Base-by-base conservation (phyloP, 768 basidiomycete genomes). In the Termitomyces sp. region DNA sequence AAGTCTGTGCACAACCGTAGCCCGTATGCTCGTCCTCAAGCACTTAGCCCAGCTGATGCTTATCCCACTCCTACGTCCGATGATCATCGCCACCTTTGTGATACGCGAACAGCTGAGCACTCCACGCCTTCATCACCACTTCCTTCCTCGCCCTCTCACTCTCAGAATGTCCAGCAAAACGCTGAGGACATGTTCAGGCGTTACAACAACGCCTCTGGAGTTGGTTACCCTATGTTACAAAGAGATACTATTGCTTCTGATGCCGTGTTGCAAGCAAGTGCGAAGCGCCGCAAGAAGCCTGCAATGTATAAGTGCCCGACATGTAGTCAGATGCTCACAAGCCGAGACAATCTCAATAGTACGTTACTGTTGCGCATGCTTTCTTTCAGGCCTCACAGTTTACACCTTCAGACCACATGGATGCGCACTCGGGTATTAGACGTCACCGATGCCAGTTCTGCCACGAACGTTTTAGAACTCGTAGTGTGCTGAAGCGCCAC, bases 401-500 rank as follows among this genome's bases (percentile, higher is more conserved):
- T 1, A 26, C 33, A 8, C 41, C 13, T 20, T 46, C 41, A 64
- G 63, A 64, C 30, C 63, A 64, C 45, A 43, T 50, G 28, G 61
- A 62, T 40, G 63, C 63, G 36, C 63, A 64, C 38, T 16, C 41
- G 2, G 55, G 55, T 20, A 45, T 62, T 32, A 56, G 63, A 33
- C 60, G 61, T 16, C 63, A 64, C 41, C 9, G 3, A 44, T 64
- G 63, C 46, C 28, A 54, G 0, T 56, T 30, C 33, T 64, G 63
- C 44, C 54, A 30, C 10, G 61, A 64, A 24, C 52, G 59, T 20
- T 64, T 64, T 26, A 55, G 63, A 44, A 64, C 63, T 1, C 63
- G 63, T 13, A 64, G 63, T 18, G 63, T 64, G n/a, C 41, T 65
- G 14, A 60, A 60, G 30, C 61, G 61, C 16, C 63, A 65, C 36